Conservation (phyloP, 2,329 filamentous ascomycete genomes). For the Pleurostoma richardsiae region DNA sequence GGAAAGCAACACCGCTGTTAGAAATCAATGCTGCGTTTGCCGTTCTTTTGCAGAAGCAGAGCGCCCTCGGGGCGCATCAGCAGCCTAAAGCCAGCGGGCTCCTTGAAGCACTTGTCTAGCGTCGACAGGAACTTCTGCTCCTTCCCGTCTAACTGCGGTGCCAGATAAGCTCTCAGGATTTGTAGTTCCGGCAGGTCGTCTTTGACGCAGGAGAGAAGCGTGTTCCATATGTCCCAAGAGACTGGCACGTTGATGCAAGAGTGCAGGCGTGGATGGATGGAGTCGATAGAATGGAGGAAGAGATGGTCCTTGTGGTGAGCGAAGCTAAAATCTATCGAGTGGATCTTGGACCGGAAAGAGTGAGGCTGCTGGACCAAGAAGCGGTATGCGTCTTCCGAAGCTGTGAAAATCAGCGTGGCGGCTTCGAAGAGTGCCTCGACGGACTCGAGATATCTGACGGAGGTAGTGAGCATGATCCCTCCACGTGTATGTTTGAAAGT, state of each 20-base stretch:
- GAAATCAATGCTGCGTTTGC: no score
- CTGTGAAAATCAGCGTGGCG: slow-evolving; percentile 17
- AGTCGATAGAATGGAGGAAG: slow-evolving; percentile 11
- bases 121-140: background rate
- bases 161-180: slow-evolving; percentile 1
- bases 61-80: no score
- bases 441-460: slow-evolving; percentile 13
- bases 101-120: background rate
- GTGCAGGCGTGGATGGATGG: slow-evolving; percentile 4
- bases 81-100: no score
- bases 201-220: slow-evolving; percentile 5
- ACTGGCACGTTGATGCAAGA: slow-evolving; percentile 3
- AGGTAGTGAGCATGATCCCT: background rate
- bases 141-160: background rate
- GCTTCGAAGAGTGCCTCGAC: slow-evolving; percentile 14
- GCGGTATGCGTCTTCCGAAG: slow-evolving; percentile 14
- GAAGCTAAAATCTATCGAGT: slow-evolving; percentile 13
- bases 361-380: slow-evolving; percentile 15
- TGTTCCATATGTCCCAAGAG: slow-evolving; percentile 6
- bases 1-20: no score
- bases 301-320: slow-evolving; percentile 15
- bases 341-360: slow-evolving; percentile 7
- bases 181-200: slow-evolving; percentile 6
- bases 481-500: background rate
- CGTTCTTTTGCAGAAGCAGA: no score